A percentile compares a stretch with the other conserved stretches of the same genome.
Conservation (phyloP, 768 basidiomycete species). For the Auriscalpium orientale region DNA sequence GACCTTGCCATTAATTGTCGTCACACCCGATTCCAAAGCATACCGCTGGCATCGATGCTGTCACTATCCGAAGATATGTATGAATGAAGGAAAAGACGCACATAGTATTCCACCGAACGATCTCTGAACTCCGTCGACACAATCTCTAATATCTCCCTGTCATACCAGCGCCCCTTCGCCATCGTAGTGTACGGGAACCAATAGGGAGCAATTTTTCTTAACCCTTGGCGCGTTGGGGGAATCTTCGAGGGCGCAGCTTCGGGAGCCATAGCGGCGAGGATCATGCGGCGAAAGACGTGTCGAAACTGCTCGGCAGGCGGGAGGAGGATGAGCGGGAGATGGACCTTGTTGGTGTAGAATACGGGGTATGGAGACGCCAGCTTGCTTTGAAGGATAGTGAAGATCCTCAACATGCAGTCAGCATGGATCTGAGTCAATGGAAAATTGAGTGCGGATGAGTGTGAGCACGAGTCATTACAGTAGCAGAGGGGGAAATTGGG, state of each 20-base stretch:
- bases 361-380: background rate
- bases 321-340: constrained; percentile 37
- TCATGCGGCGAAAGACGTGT: constrained; percentile 16
- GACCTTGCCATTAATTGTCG: constrained; percentile 86
- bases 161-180: constrained; percentile 88
- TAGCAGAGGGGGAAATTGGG: too few species aligned
- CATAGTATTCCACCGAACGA: constrained; percentile 92
- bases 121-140: constrained; percentile 93
- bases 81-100: constrained; percentile 31
- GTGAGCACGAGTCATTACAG: too few species aligned
- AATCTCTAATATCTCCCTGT: constrained; percentile 81
- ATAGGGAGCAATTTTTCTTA: constrained; percentile 81
- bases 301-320: constrained; percentile 49
- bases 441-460: too few species aligned
- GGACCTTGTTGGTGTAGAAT: constrained; percentile 17
- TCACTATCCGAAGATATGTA: background rate
- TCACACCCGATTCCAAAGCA: constrained; percentile 88
- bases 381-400: background rate
- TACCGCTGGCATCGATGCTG: constrained; percentile 36
- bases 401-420: too few species aligned
- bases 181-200: constrained; percentile 93
- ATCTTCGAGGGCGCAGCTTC: constrained; percentile 6
- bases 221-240: constrained; percentile 26
- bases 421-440: too few species aligned
- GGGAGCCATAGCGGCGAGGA: constrained; percentile 17